These are phyloP conservation scores for Aspergillus amoenus DNA, from an alignment of 2,329 filamentous ascomycete genomes.

Conservation along the genomic window DNA sequence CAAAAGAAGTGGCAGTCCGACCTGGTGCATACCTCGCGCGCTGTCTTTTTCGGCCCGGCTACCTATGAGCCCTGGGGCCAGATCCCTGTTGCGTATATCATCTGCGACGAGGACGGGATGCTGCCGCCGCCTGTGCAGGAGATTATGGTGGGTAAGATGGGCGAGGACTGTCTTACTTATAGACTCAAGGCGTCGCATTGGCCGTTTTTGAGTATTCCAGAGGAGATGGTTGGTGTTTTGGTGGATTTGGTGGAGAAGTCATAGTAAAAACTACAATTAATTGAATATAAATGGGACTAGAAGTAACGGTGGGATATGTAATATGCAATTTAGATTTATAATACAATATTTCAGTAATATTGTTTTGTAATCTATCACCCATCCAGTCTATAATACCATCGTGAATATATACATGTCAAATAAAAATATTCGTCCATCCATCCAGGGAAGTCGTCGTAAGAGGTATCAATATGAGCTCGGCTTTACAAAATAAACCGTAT, in stretches of 20 bases:
- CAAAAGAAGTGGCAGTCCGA: constrained; percentile 23
- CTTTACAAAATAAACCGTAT: background rate
- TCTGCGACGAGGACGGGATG: constrained; percentile 37
- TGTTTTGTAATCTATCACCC: constrained; percentile 13
- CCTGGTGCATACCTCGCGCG: constrained; percentile 25
- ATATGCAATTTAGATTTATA: no score
- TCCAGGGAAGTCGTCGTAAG: constrained; percentile 19
- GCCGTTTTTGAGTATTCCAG: constrained; percentile 42
- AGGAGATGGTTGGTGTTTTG: constrained; percentile 33
- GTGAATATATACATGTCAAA: constrained; percentile 12
- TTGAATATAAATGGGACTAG: no score
- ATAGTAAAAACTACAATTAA: no score
- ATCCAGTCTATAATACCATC: constrained; percentile 19
- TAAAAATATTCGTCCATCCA: constrained; percentile 18
- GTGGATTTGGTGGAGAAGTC: constrained; percentile 4
- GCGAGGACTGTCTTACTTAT: constrained; percentile 26
- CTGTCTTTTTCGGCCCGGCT: constrained; percentile 24
- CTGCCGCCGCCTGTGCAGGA: constrained; percentile 33
- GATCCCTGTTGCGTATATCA: constrained; percentile 37
- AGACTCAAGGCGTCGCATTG: constrained; percentile 40
- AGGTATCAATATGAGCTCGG: constrained; percentile 13
- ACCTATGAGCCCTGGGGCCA: constrained; percentile 34
- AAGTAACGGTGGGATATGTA: no score
- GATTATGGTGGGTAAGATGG: constrained; percentile 28
- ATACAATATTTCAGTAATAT: background rate